Percentiles rank a stretch among this genome's conserved stretches.
Evolutionary conservation across 495 filamentous ascomycete species (phyloP).

Genomic region (Pseudotulostoma volvatum): DNA sequence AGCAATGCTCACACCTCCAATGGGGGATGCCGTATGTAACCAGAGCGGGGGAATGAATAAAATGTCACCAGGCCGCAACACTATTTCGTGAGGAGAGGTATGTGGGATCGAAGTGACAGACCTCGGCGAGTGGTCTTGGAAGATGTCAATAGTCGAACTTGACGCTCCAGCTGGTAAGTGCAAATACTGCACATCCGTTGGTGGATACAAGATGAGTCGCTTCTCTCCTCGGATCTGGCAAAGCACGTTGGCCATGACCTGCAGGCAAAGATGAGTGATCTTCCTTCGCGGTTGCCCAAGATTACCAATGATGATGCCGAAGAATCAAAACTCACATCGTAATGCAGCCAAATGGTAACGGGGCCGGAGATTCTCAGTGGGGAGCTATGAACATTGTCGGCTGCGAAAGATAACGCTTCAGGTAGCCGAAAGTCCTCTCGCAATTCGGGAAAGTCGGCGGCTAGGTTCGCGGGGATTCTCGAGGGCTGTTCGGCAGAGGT

Average conservation of each 20-base stretch:
- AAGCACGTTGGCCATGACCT: conserved; percentile 81
- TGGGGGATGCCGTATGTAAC: conserved; percentile 62
- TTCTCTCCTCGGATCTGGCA: conserved; percentile 64
- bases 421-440: conserved; percentile 57
- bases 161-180: conserved; percentile 60
- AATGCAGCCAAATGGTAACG: conserved; percentile 85
- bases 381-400: conserved; percentile 55
- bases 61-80: conserved; percentile 52
- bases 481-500: conserved; percentile 51
- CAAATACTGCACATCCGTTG: conserved; percentile 51
- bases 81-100: conserved; percentile 51
- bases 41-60: conserved; percentile 70
- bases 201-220: conserved; percentile 60
- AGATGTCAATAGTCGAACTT: conserved; percentile 61
- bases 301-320: neutral
- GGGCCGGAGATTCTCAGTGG: conserved; percentile 65
- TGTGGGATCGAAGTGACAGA: conserved; percentile 24
- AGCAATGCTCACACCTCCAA: conserved; percentile 46
- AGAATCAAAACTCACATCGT: conserved; percentile 43
- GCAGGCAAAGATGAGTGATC: neutral
- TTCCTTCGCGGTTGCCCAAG: neutral
- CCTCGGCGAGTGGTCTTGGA: conserved; percentile 17
- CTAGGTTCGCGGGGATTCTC: conserved; percentile 49
- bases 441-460: conserved; percentile 53
- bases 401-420: conserved; percentile 38